Base-by-base conservation (phyloP, 768 basidiomycete genomes). In the Mycena crocata region DNA sequence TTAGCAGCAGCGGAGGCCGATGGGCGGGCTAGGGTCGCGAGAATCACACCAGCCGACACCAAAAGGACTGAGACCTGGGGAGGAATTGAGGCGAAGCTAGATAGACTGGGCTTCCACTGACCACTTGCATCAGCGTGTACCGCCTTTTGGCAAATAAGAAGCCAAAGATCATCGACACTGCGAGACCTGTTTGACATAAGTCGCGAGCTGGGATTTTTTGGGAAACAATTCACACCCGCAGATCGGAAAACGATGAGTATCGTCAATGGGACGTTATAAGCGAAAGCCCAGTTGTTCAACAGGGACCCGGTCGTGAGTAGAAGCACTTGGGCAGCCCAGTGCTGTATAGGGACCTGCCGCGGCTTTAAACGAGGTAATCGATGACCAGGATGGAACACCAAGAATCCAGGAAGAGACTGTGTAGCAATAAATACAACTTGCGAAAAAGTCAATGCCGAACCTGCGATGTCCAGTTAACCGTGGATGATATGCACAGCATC, bases 161-260 rank as follows among this genome's bases (percentile, higher is more conserved):
- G 4, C 92, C 92, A 52, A 93, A 85, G 8, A 92, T 69, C 90
- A 95, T 93, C 14, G 92, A 92, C 2, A 94, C 86, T 9, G 89
- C 88, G 30, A 94, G 81, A 30, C 92, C 92, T 94, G 59, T 34
- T 31, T 30, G 52, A 62, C 17, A 23, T 17, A 61, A 40, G 68
- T 49, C 55, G 69, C 5, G 40, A 44, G 23, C 49, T 57, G 44
- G n/a, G 17, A 57, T 51, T 37, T 34, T 24, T 26, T 35, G 34
- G 39, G 40, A 28, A 62, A 55, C 37, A 30, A 57, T 51, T 64
- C 31, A 40, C 44, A 90, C 93, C 93, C 42, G 92, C 93, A 55
- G 93, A 94, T 39, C 94, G 88, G 76, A 95, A 93, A 30, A 96
- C 89, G 69, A 96, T 95, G 69, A 93, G 87, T 4, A 96, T 79